A percentile compares a stretch with the other conserved stretches of the same genome.
These are phyloP conservation scores for Termitomyces sp. DNA, from an alignment of 768 basidiomycete genomes.

Conservation along the genomic window DNA sequence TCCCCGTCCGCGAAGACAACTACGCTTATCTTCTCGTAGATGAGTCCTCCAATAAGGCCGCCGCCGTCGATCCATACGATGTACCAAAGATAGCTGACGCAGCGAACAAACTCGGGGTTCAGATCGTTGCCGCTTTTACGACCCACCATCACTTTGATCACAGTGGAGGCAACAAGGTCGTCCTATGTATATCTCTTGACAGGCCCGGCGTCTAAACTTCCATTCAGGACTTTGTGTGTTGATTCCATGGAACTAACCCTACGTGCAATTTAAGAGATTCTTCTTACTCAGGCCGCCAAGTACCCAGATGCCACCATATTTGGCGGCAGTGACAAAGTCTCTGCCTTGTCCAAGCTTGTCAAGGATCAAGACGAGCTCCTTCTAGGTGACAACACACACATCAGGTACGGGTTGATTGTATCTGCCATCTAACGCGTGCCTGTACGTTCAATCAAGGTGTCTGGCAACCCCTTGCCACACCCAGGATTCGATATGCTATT, in stretches of 20 bases:
- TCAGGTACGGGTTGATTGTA: slow-evolving; percentile 40
- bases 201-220: neutral
- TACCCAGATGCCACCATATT: slow-evolving; percentile 60
- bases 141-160: slow-evolving; percentile 95
- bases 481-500: slow-evolving; percentile 93
- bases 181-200: slow-evolving; percentile 8
- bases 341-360: slow-evolving; percentile 67
- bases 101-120: slow-evolving; percentile 59
- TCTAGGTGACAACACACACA: slow-evolving; percentile 58
- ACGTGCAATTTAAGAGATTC: slow-evolving; percentile 2
- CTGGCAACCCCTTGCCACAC: slow-evolving; percentile 93
- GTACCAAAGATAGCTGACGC: slow-evolving; percentile 62
- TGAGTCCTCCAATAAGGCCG: slow-evolving; percentile 61
- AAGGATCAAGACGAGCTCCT: slow-evolving; percentile 80
- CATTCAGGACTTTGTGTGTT: slow-evolving; percentile 50
- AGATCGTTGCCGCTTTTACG: slow-evolving; percentile 73
- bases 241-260: neutral
- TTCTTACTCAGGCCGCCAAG: slow-evolving; percentile 31
- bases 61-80: slow-evolving; percentile 80
- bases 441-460: slow-evolving; percentile 45
- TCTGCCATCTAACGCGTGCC: neutral
- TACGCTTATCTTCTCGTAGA: slow-evolving; percentile 85
- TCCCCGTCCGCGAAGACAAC: slow-evolving; percentile 80
- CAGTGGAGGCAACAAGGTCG: slow-evolving; percentile 80
- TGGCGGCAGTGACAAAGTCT: slow-evolving; percentile 74